Percentiles rank a stretch among this genome's conserved stretches.
Evolutionary conservation across 2,329 filamentous ascomycete species (phyloP).

Genomic region (Penicillium oxalicum): DNA sequence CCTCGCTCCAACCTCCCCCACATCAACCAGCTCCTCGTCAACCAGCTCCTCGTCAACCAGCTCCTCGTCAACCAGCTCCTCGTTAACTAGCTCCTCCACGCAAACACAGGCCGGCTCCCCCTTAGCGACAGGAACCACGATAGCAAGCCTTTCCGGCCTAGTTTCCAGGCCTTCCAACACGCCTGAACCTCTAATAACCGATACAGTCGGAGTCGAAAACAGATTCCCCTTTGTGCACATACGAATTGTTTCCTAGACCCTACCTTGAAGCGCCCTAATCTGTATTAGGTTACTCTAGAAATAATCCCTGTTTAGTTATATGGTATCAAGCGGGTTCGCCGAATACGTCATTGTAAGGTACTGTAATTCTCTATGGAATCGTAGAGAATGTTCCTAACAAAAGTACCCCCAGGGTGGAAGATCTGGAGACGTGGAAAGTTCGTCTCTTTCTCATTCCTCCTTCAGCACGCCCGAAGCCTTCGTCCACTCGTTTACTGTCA

Average conservation of each 20-base stretch:
- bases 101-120: background rate
- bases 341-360: background rate
- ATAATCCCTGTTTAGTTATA: background rate
- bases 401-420: background rate
- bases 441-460: background rate
- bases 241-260: constrained; percentile 1
- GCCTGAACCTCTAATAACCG: too few species aligned
- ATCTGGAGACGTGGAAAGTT: constrained; percentile 1
- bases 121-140: too few species aligned
- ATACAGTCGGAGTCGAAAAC: background rate
- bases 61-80: too few species aligned
- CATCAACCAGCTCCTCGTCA: background rate
- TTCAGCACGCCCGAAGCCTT: background rate
- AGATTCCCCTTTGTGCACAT: constrained; percentile 2
- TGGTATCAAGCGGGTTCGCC: background rate
- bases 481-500: background rate
- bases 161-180: too few species aligned
- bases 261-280: background rate
- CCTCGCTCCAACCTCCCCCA: background rate
- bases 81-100: too few species aligned
- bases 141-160: too few species aligned
- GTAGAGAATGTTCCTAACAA: background rate
- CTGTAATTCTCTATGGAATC: constrained; percentile 1
- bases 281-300: constrained; percentile 1
- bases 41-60: too few species aligned